Evolutionary conservation across 495 filamentous ascomycete genomes (phyloP).

Genomic region (Talaromyces proteolyticus): DNA sequence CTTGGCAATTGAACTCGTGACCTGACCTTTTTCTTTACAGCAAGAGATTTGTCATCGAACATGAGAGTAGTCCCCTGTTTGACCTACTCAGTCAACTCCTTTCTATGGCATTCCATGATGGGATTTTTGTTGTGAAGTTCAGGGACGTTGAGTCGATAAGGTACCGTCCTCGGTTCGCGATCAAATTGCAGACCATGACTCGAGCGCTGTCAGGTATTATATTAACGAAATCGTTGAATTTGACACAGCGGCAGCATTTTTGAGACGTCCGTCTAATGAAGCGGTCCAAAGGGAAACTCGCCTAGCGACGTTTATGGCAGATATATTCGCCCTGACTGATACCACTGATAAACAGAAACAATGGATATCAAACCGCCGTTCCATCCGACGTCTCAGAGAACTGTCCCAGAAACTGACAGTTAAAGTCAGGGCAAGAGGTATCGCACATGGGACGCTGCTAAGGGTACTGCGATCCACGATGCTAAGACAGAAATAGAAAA

Average conservation of each 20-base stretch:
- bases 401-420: not conserved
- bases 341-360: conserved; percentile 4
- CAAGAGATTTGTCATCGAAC: conserved; percentile 10
- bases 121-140: conserved; percentile 7
- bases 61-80: conserved; percentile 9
- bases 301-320: not conserved
- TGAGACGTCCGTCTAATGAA: conserved; percentile 6
- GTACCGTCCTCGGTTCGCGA: not conserved
- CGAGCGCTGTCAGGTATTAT: conserved; percentile 10
- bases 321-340: conserved; percentile 1
- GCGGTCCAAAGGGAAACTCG: conserved; percentile 4
- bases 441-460: conserved; percentile 4
- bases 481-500: conserved; percentile 3
- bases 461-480: conserved; percentile 8
- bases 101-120: conserved; percentile 4
- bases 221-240: conserved; percentile 7
- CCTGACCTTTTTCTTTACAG: conserved; percentile 3
- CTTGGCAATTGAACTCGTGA: not conserved
- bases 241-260: conserved; percentile 7
- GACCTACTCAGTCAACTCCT: conserved; percentile 8
- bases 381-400: not conserved
- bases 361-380: not conserved
- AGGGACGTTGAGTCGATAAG: not conserved
- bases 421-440: conserved; percentile 7
- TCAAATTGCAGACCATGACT: conserved; percentile 7